Base-by-base conservation (phyloP, 2,329 filamentous ascomycete genomes). In the Phialophora chinensis region DNA sequence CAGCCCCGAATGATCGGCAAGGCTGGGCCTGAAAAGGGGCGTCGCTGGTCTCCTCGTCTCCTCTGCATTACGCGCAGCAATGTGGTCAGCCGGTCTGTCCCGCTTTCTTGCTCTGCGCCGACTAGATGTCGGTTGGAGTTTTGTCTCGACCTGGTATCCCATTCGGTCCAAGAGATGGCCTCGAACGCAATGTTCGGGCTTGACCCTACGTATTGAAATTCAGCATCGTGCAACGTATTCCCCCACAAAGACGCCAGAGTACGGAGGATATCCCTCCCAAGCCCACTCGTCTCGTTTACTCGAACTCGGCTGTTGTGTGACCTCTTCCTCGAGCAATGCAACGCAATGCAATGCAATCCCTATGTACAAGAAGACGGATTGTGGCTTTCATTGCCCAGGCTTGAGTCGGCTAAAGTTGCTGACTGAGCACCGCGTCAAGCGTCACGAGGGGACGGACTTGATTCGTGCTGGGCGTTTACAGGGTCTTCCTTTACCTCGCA, bases 11-110 rank as follows among this genome's bases (percentile, higher is more conserved):
- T 33, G 52, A 14, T 55, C 25, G 27, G 31, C 27, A 56, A 56
- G 53, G 53, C 53, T 56, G 53, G 29, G 49, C 53, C 14, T 35
- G 29, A 56, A 56, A 17, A 35, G 53, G 53, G 53, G 53, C 14
- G 31, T 10, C 31, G 31, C 31, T 10, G 8, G 31, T 31, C 27
- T 20, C 49, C 49, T 52, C 7, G 3, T 23, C 23, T 52, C 20
- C 20, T 1, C 14, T 6, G 4, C 47, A 27, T 27, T 52, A 52
- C 38, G 4, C 14, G 38, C 38, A 42, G 14, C 38, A n/a, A 2
- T 17, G 7, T 42, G 4, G 5, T n/a, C 17, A 8, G 17, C 5
- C 38, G 2, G 4, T 44, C 17, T n/a, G 38, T 44, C 38, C 5
- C 1, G 5, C 38, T 44, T 44, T 44, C 6, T 44, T 6, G 20